A percentile compares a stretch with the other conserved stretches of the same genome.
Evolutionary conservation across 164 flowering plant species (phyloP).

Genomic region (Magnolia kwangsiensis): DNA sequence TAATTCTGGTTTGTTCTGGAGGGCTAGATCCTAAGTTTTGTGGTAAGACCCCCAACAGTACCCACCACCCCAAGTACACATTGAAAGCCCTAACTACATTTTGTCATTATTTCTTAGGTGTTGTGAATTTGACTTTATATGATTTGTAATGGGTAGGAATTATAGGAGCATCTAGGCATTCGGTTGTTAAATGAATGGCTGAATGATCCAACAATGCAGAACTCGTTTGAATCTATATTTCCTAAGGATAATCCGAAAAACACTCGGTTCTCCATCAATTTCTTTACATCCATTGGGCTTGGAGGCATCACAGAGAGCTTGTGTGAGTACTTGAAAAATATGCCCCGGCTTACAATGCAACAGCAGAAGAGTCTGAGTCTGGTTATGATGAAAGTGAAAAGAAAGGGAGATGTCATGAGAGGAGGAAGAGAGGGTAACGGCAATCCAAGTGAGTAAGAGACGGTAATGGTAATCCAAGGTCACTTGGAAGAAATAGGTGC

Average conservation of each 20-base stretch:
- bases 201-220: constrained; percentile 73
- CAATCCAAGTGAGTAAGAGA: constrained; percentile 21
- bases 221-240: constrained; percentile 78
- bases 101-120: background rate
- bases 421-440: constrained; percentile 22
- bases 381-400: constrained; percentile 36
- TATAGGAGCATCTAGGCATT: constrained; percentile 88
- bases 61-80: background rate
- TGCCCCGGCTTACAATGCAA: constrained; percentile 92
- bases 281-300: constrained; percentile 93
- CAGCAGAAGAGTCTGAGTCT: constrained; percentile 43
- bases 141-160: constrained; percentile 45
- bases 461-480: too few relatives aligned
- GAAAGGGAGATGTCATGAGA: constrained; percentile 30
- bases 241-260: constrained; percentile 91
- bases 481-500: too few relatives aligned
- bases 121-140: background rate
- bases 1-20: too few relatives aligned
- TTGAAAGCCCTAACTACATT: background rate
- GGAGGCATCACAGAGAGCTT: constrained; percentile 89
- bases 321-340: constrained; percentile 84
- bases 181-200: constrained; percentile 77
- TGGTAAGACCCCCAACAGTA: too few relatives aligned
- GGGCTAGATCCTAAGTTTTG: too few relatives aligned
- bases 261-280: constrained; percentile 83